Evolutionary conservation across 2,329 filamentous ascomycete species (phyloP), one percentile per base, ranked within the genome.

Genomic region (Phyllosticta citrichinensis): DNA sequence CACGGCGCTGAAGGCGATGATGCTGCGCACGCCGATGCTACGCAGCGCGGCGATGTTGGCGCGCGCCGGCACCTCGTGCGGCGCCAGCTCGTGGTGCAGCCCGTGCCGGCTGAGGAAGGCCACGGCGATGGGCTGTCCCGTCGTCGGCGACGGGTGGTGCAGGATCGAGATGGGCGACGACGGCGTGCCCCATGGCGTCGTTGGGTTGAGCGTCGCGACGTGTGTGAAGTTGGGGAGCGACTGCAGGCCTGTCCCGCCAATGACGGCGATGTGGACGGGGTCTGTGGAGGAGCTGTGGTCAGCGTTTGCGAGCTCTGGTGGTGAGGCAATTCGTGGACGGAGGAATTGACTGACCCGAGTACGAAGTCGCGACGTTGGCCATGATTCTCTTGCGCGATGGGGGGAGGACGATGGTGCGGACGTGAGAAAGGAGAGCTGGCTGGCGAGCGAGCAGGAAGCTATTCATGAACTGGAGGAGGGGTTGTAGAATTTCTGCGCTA

Each of bases 1-100:
- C 62, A 99, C 94, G 56, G 94, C 94, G 65, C 88, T 93, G 80
- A 99, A 99, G 65, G 93, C 91, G 71, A 99, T 89, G 73, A 97
- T 84, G 72, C 86, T 89, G 70, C 92, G 87, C 54, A 97, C 94
- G 66, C 94, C 94, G 63, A 99, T 81, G 68, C 84, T 86, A 66
- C 94, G 87, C 64, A 99, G 81, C n/a, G 94, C 94, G n/a, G 94
- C 93, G 70, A 99, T 96, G 80, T 97, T 99, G 76, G 94, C 94
- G 65, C 90, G 90, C 66, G 87, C 84, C 63, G 92, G 91, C n/a
- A 99, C 89, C 77, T 99, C 94, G 72, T 97, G 92, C 0, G 94
- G 94, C 5, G 92, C 91, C 66, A 89, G 82, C 75, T 97, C 84
- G 79, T 99, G 94, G 82, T 94, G 81, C 12, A 85, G 73, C 66